A percentile compares a stretch with the other conserved stretches of the same genome.
These are phyloP conservation scores for Eucalyptus cloeziana DNA, from an alignment of 345 rosid species.

Conservation along the genomic window DNA sequence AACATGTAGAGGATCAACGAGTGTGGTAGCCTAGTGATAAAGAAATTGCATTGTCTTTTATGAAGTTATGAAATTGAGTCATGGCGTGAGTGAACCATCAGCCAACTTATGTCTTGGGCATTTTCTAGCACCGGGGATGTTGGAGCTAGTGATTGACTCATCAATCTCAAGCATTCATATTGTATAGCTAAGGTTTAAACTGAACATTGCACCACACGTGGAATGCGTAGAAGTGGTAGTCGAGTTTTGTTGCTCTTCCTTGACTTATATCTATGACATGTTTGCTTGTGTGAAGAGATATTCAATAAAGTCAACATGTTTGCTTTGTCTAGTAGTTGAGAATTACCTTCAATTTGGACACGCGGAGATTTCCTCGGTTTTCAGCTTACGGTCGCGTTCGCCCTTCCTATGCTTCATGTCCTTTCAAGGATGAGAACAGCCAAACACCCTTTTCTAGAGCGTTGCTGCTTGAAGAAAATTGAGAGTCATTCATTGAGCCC, in stretches of 20 bases:
- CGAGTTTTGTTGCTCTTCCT: not conserved
- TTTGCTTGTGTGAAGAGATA: not conserved
- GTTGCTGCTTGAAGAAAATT: not conserved
- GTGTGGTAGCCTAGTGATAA: not conserved
- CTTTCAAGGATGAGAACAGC: not conserved
- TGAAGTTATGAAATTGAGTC: not conserved
- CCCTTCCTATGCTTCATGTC: not conserved
- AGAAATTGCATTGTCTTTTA: not conserved
- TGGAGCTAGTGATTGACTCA: not conserved
- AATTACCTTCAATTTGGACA: not conserved
- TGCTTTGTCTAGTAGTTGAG: not conserved
- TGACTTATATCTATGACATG: not conserved
- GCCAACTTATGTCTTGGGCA: not conserved
- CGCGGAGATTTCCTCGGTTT: not conserved
- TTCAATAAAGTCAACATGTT: not conserved
- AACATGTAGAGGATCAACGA: not conserved
- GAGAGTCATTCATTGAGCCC: not conserved
- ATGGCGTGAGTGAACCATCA: not conserved
- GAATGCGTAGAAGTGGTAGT: not conserved
- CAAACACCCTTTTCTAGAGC: not conserved
- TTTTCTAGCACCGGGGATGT: not conserved
- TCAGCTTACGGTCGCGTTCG: not conserved
- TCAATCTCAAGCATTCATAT: not conserved
- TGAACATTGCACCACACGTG: not conserved
- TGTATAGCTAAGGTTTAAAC: not conserved